A percentile compares a stretch with the other conserved stretches of the same genome.
Conservation (phyloP, 2,329 filamentous ascomycete species). For the Kalmusia sp. region DNA sequence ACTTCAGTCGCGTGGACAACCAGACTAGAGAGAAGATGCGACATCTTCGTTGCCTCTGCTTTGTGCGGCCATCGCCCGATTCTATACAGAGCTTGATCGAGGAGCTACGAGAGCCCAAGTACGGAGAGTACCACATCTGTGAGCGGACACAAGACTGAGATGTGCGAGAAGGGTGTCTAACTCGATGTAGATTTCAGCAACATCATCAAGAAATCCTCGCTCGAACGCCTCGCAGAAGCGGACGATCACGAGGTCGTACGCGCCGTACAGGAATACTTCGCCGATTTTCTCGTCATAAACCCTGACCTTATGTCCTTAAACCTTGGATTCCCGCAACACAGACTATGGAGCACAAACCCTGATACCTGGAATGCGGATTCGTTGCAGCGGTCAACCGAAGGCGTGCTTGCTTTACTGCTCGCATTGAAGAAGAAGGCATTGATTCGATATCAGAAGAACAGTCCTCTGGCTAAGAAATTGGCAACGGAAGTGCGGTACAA, state of each 20-base stretch:
- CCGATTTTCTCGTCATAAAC: slow-evolving; percentile 94
- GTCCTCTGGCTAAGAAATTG: slow-evolving; percentile 86
- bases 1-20: slow-evolving; percentile 78
- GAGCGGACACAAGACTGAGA: slow-evolving; percentile 7
- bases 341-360: slow-evolving; percentile 80
- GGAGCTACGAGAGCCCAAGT: slow-evolving; percentile 93
- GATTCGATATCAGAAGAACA: slow-evolving; percentile 92
- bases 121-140: slow-evolving; percentile 94
- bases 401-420: slow-evolving; percentile 81
- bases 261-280: slow-evolving; percentile 92
- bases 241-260: slow-evolving; percentile 98
- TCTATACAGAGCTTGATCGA: slow-evolving; percentile 95
- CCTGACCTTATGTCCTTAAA: slow-evolving; percentile 88
- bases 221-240: slow-evolving; percentile 92
- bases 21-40: slow-evolving; percentile 94
- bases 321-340: slow-evolving; percentile 73
- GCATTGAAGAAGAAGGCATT: slow-evolving; percentile 96
- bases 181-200: slow-evolving; percentile 80
- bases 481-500: slow-evolving; percentile 91
- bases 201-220: slow-evolving; percentile 92
- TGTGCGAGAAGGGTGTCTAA: slow-evolving; percentile 20
- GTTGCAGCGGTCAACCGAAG: slow-evolving; percentile 85
- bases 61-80: slow-evolving; percentile 88
- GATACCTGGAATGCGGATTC: slow-evolving; percentile 93
- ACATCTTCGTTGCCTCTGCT: slow-evolving; percentile 90